Evolutionary conservation across 257 asterid genomes (phyloP), one percentile per base, ranked within the genome.

Genomic region (Henckelia pumila): DNA sequence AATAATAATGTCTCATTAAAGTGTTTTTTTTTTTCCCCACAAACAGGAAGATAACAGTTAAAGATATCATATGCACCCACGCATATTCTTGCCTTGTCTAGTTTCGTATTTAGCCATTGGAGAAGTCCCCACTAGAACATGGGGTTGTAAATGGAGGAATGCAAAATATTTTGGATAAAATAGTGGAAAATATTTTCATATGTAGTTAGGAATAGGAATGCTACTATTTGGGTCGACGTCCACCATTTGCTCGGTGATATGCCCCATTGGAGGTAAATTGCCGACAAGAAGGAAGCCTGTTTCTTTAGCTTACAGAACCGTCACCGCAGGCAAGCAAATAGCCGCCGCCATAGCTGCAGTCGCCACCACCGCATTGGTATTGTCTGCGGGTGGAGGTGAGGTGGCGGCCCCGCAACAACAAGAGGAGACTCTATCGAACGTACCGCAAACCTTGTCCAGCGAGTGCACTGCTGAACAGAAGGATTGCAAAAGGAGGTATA

Each of bases 371-470:
- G 71, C 81, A 16, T 9, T 81, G 66, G 83, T 74, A 65, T 32
- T 75, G 29, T 76, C 86, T 6, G 81, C 86, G 5, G 80, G 84
- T 0, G 85, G 79, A 7, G 69, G 78, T 32, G 85, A 77, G 62
- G 80, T 75, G 69, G 80, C 81, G n/a, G 75, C 71, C 0, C 86
- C 86, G 0, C 72, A 79, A 23, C 83, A 64, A 72, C 70, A 82
- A 53, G 89, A 77, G 49, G 96, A 86, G 75, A 92, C 97, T 1
- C 84, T 89, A 16, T 78, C 86, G 0, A 92, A 92, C 76, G 58
- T 89, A 53, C 98, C 97, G 14, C 96, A 88, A 76, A 82, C 84
- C 52, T 52, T 93, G 8, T 90, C 97, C 0, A 73, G 95, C 50
- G 87, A 75, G 16, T 92, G 96, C 63, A 55, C 56, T 22, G 71